Evolutionary conservation across 768 basidiomycete species (phyloP).

Genomic region (Leccinum subtestaceum): DNA sequence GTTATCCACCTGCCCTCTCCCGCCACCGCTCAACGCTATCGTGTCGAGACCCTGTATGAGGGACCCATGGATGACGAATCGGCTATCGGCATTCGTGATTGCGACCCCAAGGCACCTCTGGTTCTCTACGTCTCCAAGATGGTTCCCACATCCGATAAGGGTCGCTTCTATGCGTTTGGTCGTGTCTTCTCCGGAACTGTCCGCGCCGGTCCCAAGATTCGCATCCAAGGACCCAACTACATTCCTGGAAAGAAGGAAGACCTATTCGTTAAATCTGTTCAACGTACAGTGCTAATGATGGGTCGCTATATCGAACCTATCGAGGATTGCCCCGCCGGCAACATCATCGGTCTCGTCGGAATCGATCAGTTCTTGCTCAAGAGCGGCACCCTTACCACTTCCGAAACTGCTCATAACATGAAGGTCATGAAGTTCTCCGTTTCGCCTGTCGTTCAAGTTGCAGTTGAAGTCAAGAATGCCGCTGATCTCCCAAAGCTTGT

Average conservation of each 20-base stretch:
- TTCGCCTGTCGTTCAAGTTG: slow-evolving; percentile 97
- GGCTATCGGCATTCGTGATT: slow-evolving; percentile 97
- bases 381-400: slow-evolving; percentile 95
- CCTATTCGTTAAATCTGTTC: slow-evolving; percentile 95
- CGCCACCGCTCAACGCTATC: slow-evolving; percentile 94
- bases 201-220: slow-evolving; percentile 94
- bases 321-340: slow-evolving; percentile 98
- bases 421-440: slow-evolving; percentile 99
- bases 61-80: slow-evolving; percentile 99
- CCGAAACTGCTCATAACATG: slow-evolving; percentile 99
- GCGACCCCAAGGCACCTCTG: slow-evolving; percentile 93
- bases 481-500: slow-evolving; percentile 98
- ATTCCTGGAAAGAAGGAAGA: slow-evolving; percentile 98
- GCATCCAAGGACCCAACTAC: slow-evolving; percentile 99
- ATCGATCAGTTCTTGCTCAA: slow-evolving; percentile 99
- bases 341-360: slow-evolving; percentile 98
- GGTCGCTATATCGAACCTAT: slow-evolving; percentile 98
- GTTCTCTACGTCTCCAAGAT: slow-evolving; percentile 99
- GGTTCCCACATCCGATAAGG: slow-evolving; percentile 99
- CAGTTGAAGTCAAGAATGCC: slow-evolving; percentile 99
- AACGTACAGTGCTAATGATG: slow-evolving; percentile 99
- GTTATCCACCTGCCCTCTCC: slow-evolving; percentile 99
- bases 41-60: slow-evolving; percentile 99
- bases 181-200: slow-evolving; percentile 99
- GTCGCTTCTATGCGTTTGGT: slow-evolving; percentile 99